phyloP scores from a whole-genome alignment of 371 early-diverging fungal species.

The Lichtheimia corymbifera region DNA sequence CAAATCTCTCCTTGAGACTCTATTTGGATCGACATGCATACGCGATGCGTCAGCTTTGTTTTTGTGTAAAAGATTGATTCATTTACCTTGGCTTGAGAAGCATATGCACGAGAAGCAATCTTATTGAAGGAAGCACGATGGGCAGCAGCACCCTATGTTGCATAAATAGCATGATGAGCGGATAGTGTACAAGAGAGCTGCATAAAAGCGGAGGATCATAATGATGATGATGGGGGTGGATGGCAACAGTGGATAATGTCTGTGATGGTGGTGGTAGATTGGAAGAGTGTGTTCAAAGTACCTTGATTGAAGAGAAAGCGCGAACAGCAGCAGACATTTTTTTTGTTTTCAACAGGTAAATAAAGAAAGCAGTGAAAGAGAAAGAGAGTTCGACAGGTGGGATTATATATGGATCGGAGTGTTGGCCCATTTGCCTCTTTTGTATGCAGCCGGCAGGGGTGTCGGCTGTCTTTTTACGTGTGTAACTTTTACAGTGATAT shows the following conservation, averaged over 20 bases:
- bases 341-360: not conserved
- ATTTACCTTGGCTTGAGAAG: conserved; percentile 46
- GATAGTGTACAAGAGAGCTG: no score
- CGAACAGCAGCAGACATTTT: conserved; percentile 41
- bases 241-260: not conserved
- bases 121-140: conserved; percentile 26
- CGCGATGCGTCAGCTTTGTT: not conserved
- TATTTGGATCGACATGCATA: conserved; percentile 16
- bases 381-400: no score
- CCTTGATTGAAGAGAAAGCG: conserved; percentile 43
- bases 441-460: not conserved
- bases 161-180: not conserved
- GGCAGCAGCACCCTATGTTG: conserved; percentile 21
- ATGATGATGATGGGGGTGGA: not conserved
- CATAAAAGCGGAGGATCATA: no score
- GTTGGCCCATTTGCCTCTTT: no score
- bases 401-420: no score
- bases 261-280: not conserved
- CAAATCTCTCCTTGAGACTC: conserved; percentile 90
- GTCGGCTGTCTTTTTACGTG: not conserved
- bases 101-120: conserved; percentile 39
- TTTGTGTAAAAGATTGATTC: not conserved
- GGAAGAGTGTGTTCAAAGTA: conserved; percentile 6
- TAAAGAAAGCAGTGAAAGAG: not conserved
- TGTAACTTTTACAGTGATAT: not conserved